A percentile compares a stretch with the other conserved stretches of the same genome.
These are phyloP conservation scores for Exserohilum rostratum DNA, from an alignment of 2,329 filamentous ascomycete genomes.

Conservation along the genomic window DNA sequence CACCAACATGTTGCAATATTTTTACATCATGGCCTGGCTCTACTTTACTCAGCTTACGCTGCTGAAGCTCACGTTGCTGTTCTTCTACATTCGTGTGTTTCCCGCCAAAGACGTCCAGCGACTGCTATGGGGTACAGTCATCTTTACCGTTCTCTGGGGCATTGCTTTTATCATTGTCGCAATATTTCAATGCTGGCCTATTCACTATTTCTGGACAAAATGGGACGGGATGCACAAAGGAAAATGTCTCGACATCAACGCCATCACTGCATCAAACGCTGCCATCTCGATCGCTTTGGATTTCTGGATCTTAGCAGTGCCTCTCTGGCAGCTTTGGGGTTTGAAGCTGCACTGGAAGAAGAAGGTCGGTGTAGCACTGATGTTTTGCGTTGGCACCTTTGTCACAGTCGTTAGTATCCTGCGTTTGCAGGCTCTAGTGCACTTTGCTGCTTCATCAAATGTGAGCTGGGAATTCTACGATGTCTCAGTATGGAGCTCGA, in stretches of 20 bases:
- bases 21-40: constrained; percentile 45
- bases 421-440: constrained; percentile 51
- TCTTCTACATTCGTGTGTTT: constrained; percentile 43
- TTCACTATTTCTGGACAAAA: constrained; percentile 44
- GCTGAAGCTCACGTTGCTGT: constrained; percentile 37
- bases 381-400: constrained; percentile 50
- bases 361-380: constrained; percentile 47
- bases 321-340: constrained; percentile 43
- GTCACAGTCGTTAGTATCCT: constrained; percentile 54
- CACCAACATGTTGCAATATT: constrained; percentile 50
- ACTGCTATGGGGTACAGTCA: constrained; percentile 33
- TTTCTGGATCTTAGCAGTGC: constrained; percentile 44
- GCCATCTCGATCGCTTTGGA: constrained; percentile 45
- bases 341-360: constrained; percentile 47
- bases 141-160: constrained; percentile 36
- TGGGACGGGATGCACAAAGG: constrained; percentile 41
- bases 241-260: constrained; percentile 45
- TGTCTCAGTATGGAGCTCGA: constrained; percentile 50
- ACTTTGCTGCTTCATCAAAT: constrained; percentile 52
- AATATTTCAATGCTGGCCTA: constrained; percentile 46
- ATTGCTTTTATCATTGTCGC: constrained; percentile 27
- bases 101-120: constrained; percentile 30
- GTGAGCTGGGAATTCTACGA: constrained; percentile 50
- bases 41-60: constrained; percentile 43
- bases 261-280: constrained; percentile 41